Base-by-base conservation (phyloP, 106 monocot genomes). In the Acorus calamus region DNA sequence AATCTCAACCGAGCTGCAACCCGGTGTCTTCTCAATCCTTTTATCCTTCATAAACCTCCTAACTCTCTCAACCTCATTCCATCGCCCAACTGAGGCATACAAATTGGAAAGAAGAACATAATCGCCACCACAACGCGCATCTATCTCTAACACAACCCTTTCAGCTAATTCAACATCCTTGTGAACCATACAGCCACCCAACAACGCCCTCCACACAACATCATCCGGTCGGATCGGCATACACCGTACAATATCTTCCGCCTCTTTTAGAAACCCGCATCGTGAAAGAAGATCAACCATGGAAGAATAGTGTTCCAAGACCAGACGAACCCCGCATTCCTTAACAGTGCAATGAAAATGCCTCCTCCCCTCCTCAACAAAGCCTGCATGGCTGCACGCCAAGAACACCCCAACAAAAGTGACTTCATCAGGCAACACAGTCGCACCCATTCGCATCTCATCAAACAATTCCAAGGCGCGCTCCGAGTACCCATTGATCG, bases 361-460 rank as follows among this genome's bases (percentile, higher is more conserved):
- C 47, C 12, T 57, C 9, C 48, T 70, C 14, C 79, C 79, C 62
- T 74, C 70, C 14, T 80, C 74, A 5, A 75, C 51, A 42, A 80
- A 65, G 8, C 79, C 79, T 4, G 66, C 74, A 71, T 80, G 79
- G 51, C 70, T 80, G 47, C 74, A 80, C 47, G 79, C 74, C 59
- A 56, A 60, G 47, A 80, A 61, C 6, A 80, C 50, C 14, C 79
- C 69, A 11, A 80, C 52, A 52, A 80, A 75, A 41, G 74, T 80
- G 53, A 75, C 11, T 13, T 56, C 56, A 52, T 80, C 71, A 4
- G 75, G 78, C 11, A 42, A 28, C 28, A 28, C 47, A 58, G 53
- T 57, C 4, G 13, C 55, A 2, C 46, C 14, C 44, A 69, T 46
- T 51, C 42, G 55, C 77, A 81, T 81, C n/a, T 55, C 1, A 2